Conservation (phyloP, 2,329 filamentous ascomycete genomes). For the Metarhizium robertsii region DNA sequence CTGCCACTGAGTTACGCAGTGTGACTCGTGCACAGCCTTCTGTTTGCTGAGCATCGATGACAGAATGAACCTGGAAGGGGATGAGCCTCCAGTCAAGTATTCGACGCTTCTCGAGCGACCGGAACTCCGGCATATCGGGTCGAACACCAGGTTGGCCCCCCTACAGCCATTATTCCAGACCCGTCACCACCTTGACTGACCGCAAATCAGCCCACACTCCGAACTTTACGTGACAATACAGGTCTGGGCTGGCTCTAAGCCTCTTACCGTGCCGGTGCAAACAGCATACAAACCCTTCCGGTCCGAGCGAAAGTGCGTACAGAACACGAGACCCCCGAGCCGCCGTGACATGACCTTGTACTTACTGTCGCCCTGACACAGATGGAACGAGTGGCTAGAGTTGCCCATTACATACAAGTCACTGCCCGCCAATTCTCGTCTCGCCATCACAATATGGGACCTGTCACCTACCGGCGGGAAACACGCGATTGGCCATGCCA, state of each 20-base stretch:
- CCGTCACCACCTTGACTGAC: slow-evolving; percentile 11
- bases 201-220: slow-evolving; percentile 53
- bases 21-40: background rate
- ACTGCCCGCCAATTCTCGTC: slow-evolving; percentile 69
- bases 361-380: slow-evolving; percentile 17
- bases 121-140: slow-evolving; percentile 78
- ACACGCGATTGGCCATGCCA: slow-evolving; percentile 62
- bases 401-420: slow-evolving; percentile 78
- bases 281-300: slow-evolving; percentile 91
- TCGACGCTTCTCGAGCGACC: slow-evolving; percentile 72
- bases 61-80: slow-evolving; percentile 39
- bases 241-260: slow-evolving; percentile 93
- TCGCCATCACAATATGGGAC: slow-evolving; percentile 95
- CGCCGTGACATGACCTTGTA: background rate
- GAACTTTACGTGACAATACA: slow-evolving; percentile 91
- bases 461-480: slow-evolving; percentile 69
- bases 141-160: slow-evolving; percentile 58
- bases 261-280: slow-evolving; percentile 82
- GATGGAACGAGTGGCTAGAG: slow-evolving; percentile 95
- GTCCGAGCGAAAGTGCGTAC: slow-evolving; percentile 48
- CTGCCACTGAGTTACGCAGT: background rate
- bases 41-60: slow-evolving; percentile 10
- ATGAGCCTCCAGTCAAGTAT: slow-evolving; percentile 29
- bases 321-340: background rate
- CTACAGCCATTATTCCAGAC: background rate